Conservation (phyloP, 2,329 filamentous ascomycete genomes). For the Nakataea oryzae region DNA sequence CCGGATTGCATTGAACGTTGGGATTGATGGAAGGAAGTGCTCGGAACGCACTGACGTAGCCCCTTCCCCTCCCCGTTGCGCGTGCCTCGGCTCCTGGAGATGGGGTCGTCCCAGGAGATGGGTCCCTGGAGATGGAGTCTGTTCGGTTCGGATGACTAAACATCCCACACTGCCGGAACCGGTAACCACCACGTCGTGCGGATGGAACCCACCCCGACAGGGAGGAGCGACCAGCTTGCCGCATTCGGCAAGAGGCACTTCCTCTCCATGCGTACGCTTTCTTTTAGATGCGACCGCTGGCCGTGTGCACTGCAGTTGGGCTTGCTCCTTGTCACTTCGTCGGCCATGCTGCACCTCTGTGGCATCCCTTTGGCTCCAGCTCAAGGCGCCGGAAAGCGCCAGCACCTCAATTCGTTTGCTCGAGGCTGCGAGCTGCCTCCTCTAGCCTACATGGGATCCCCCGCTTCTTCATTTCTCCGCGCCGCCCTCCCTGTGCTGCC, state of each 20-base stretch:
- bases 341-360: too few species aligned
- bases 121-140: too few species aligned
- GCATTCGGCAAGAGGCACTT: not conserved
- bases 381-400: too few species aligned
- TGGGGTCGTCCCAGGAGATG: too few species aligned
- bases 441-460: not conserved
- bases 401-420: not conserved
- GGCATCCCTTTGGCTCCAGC: too few species aligned
- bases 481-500: not conserved
- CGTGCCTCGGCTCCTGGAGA: not conserved
- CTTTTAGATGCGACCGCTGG: too few species aligned
- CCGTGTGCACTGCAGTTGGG: too few species aligned
- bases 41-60: not conserved
- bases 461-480: not conserved
- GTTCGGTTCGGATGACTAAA: too few species aligned
- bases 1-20: not conserved
- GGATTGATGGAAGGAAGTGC: not conserved
- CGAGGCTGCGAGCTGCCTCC: too few species aligned
- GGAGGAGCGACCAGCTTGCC: not conserved
- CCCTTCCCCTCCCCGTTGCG: not conserved
- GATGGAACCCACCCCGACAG: not conserved
- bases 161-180: not conserved
- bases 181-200: not conserved
- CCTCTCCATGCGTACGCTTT: not conserved
- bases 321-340: not conserved